Evolutionary conservation across 768 basidiomycete genomes (phyloP), one percentile per base, ranked within the genome.

Genomic region (Hortiboletus flavorubellus): DNA sequence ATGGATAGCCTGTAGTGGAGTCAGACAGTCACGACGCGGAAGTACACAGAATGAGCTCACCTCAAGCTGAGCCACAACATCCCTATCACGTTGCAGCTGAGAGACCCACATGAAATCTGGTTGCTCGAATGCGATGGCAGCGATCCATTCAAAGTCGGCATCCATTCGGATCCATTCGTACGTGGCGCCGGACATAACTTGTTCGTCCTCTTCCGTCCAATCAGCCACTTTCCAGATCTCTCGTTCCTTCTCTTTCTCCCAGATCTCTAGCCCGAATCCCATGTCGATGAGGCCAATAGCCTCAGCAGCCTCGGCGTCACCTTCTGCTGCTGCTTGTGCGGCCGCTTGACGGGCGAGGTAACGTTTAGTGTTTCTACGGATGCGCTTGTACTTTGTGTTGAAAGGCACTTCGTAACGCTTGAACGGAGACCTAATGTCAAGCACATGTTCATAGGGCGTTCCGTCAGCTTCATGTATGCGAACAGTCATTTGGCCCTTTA

Each of bases 101-200:
- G 88, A 92, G 21, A 96, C 90, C 94, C 95, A 99, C 92, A 96
- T 96, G 66, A 94, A 98, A 75, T 95, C 94, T 41, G 92, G 93
- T 74, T 98, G 93, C 48, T 95, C 90, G 59, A 96, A 98, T 59
- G 85, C 85, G 58, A 98, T 82, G 38, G 80, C 81, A n/a, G 92
- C 89, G 51, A 98, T 90, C 97, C 97, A 99, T 74, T 99, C 97
- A 70, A 97, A 95, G 68, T 99, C 97, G 15, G 97, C 94, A 67
- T 99, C 97, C 80, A 98, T 91, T 59, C 97, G 79, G 55, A 99
- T 98, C 96, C 96, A 99, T 73, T 99, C 97, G 72, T 98, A 99
- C 4, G 93, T 96, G 59, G 96, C 95, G 16, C 91, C 91, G 38
- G 89, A 86, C 92, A 98, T 96, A 41, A 81, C 78, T 56, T 88